Base-by-base conservation (phyloP, 306 rosid genomes). In the Citrullus mucosospermus region DNA sequence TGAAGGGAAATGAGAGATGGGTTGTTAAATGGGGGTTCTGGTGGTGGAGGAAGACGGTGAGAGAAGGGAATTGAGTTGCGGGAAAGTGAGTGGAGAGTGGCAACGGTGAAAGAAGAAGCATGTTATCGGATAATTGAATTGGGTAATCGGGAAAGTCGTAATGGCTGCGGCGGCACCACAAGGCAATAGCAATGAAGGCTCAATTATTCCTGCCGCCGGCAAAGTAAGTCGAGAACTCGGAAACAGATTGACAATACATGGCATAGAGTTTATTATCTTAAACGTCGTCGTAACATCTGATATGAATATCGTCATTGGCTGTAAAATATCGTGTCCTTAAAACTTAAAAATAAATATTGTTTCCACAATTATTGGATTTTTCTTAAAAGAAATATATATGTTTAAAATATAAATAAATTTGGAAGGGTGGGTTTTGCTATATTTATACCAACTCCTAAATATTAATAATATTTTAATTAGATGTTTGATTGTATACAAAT, bases 21-120 rank as follows among this genome's bases (percentile, higher is more conserved):
- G 41, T 78, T 58, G 48, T 78, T 69, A 80, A 72, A 68, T 74
- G 76, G 25, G 25, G 63, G 62, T 58, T 39, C 18, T 58, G 69
- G 41, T 69, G 86, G 79, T 63, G 83, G 86, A 20, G 85, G 82
- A 81, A 84, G 79, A 81, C 70, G 68, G 76, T n/a, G 0, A 85
- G 81, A 55, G 79, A 73, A 60, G 72, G 25, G 36, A 82, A 57
- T 46, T 84, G 85, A 48, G 65, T 44, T 0, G 84, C 72, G 13
- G 86, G 83, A 77, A 80, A 84, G 69, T 82, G 81, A n/a, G 79
- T 73, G 6, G 89, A 54, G 30, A 73, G 77, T 20, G 87, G 82
- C 16, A 75, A 74, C 3, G 81, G 78, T 16, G 87, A 85, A 55
- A 80, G 63, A 80, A 86, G 85, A 58, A 82, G 84, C 87, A 86